These are phyloP conservation scores for Parathielavia hyrcaniae DNA, from an alignment of 495 filamentous ascomycete species.

Conservation along the genomic window DNA sequence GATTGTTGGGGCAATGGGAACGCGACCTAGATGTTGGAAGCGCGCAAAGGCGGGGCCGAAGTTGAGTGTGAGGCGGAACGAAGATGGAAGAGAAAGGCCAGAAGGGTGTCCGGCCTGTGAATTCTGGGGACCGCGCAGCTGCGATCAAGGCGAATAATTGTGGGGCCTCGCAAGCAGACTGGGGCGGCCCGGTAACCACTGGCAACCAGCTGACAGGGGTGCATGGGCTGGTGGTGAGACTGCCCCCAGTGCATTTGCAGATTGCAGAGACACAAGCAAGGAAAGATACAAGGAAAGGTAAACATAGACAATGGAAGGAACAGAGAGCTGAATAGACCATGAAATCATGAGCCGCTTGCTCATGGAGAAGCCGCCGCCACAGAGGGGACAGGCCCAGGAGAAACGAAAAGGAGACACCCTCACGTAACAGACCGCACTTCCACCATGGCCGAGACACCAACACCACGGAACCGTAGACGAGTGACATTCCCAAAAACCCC, in stretches of 20 bases:
- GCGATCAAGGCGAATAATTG: slow-evolving; percentile 16
- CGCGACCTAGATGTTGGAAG: not conserved
- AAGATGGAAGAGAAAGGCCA: slow-evolving; percentile 12
- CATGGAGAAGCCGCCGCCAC: too few species aligned
- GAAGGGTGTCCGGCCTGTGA: slow-evolving; percentile 20
- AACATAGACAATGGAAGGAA: not conserved
- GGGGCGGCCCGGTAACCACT: slow-evolving; percentile 18
- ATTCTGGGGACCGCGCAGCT: slow-evolving; percentile 15
- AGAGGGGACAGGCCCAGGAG: not conserved
- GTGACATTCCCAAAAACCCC: not conserved
- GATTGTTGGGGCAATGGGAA: not conserved
- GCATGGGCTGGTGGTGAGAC: not conserved
- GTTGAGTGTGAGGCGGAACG: not conserved
- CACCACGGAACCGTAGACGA: not conserved
- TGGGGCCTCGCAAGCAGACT: slow-evolving; percentile 17
- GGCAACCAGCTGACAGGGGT: slow-evolving; percentile 28
- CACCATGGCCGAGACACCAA: not conserved
- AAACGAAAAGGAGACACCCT: not conserved
- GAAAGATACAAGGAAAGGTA: not conserved
- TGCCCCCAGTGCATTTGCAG: not conserved
- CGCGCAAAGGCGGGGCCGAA: not conserved
- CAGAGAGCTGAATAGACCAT: not conserved
- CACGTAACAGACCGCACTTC: not conserved
- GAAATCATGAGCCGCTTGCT: not conserved
- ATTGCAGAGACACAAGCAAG: not conserved